A percentile compares a stretch with the other conserved stretches of the same genome.
Conservation (phyloP, 108 stramenopile species). For the Nitzschia palea region DNA sequence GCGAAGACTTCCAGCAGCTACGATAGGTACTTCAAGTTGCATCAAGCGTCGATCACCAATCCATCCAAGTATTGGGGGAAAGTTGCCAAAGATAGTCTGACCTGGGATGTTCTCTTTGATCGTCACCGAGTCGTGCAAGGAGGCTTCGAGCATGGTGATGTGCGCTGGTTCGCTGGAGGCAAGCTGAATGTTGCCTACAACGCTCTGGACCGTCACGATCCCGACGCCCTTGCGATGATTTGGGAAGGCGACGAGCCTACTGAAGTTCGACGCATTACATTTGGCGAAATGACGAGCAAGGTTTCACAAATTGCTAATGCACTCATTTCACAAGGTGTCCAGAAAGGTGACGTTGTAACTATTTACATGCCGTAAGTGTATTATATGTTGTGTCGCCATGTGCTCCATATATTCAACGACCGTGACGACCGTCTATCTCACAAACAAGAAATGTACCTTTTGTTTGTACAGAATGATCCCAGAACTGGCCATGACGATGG, state of each 20-base stretch:
- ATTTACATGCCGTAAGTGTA: slow-evolving; percentile 95
- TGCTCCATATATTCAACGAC: background rate
- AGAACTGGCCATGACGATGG: slow-evolving; percentile 94
- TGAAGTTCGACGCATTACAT: slow-evolving; percentile 69
- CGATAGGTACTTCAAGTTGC: slow-evolving; percentile 20
- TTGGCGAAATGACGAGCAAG: slow-evolving; percentile 64
- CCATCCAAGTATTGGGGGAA: slow-evolving; percentile 64
- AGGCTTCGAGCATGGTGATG: slow-evolving; percentile 54
- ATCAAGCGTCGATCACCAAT: slow-evolving; percentile 58
- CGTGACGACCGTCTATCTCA: background rate
- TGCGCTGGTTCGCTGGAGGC: slow-evolving; percentile 82
- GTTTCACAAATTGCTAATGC: slow-evolving; percentile 94
- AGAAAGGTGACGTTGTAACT: slow-evolving; percentile 94
- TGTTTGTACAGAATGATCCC: slow-evolving; percentile 85
- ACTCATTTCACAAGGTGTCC: slow-evolving; percentile 69
- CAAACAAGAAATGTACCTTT: background rate
- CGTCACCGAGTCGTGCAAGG: slow-evolving; percentile 44
- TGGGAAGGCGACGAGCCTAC: slow-evolving; percentile 90
- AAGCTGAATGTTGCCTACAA: slow-evolving; percentile 87
- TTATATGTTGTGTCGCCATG: background rate
- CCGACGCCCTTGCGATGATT: slow-evolving; percentile 57
- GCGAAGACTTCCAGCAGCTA: slow-evolving; percentile 20
- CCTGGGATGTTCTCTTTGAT: slow-evolving; percentile 69
- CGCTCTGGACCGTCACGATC: slow-evolving; percentile 78
- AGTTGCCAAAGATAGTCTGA: slow-evolving; percentile 57